Evolutionary conservation across 306 rosid species (phyloP).

Genomic region (Lathyrus sativus): DNA sequence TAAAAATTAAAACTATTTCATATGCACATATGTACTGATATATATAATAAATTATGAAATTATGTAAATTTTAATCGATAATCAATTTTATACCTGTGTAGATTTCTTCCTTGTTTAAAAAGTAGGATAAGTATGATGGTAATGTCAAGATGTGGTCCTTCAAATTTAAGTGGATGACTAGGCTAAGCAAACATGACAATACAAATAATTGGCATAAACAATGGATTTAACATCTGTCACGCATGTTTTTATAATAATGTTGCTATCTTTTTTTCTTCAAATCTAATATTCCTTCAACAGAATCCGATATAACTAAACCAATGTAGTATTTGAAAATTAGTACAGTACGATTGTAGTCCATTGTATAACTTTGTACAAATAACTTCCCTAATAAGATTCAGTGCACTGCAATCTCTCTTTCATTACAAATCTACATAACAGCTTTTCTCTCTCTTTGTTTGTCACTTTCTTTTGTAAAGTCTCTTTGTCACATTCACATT

Average conservation of each 20-base stretch:
- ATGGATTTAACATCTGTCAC: constrained; percentile 25
- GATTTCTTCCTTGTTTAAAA: neutral
- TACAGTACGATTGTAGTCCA: constrained; percentile 21
- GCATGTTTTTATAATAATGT: constrained; percentile 6
- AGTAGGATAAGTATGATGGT: neutral
- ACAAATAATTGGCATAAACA: constrained; percentile 10
- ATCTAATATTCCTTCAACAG: constrained; percentile 10
- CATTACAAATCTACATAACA: too few species aligned
- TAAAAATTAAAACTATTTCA: too few species aligned
- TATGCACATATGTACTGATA: too few species aligned
- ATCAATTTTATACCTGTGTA: neutral
- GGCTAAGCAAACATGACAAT: constrained; percentile 28
- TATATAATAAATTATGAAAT: too few species aligned
- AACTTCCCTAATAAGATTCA: neutral
- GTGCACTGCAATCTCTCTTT: too few species aligned
- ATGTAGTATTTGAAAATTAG: constrained; percentile 4
- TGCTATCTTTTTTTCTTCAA: constrained; percentile 1
- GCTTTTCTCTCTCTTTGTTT: too few species aligned
- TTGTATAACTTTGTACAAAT: neutral
- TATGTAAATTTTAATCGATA: neutral
- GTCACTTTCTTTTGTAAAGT: too few species aligned
- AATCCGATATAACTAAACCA: constrained; percentile 25
- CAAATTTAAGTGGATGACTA: constrained; percentile 10
- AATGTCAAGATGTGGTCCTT: neutral
- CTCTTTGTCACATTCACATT: too few species aligned